These are phyloP conservation scores for Podila epicladia DNA, from an alignment of 192 early-diverging fungal species.

Conservation along the genomic window DNA sequence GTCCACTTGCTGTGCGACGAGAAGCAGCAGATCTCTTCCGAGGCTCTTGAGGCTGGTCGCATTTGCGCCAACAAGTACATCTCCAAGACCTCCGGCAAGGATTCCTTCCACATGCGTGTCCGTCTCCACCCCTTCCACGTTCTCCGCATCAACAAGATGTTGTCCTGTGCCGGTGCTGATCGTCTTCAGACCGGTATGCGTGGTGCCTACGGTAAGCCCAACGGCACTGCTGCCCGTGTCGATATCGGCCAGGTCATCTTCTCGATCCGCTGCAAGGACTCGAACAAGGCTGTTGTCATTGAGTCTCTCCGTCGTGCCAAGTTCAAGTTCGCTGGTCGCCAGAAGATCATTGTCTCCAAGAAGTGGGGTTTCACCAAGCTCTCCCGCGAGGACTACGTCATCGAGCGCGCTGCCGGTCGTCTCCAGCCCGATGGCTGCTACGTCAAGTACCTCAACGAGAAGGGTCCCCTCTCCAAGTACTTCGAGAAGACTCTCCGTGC, in stretches of 20 bases:
- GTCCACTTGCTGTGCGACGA: conserved; percentile 98
- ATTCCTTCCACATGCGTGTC: conserved; percentile 99
- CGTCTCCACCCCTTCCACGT: conserved; percentile 99
- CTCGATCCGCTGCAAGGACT: conserved; percentile 95
- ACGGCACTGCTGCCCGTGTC: conserved; percentile 95
- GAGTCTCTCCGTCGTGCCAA: conserved; percentile 72
- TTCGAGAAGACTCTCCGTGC: too few species aligned
- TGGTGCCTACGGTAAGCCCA: conserved; percentile 98
- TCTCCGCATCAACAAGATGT: conserved; percentile 99
- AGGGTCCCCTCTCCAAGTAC: conserved; percentile 66
- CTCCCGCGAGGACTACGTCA: conserved; percentile 89
- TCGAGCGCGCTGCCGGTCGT: conserved; percentile 73
- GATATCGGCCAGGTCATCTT: conserved; percentile 98
- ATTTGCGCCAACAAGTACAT: conserved; percentile 99
- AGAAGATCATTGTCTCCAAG: conserved; percentile 99
- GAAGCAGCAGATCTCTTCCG: conserved; percentile 98
- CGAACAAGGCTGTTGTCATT: conserved; percentile 91
- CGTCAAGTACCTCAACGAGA: conserved; percentile 90
- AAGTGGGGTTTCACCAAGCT: conserved; percentile 99
- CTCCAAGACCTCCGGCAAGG: conserved; percentile 95
- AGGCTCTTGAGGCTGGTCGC: conserved; percentile 98
- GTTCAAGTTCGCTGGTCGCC: conserved; percentile 99
- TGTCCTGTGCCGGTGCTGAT: conserved; percentile 99
- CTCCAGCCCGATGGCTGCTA: conserved; percentile 94
- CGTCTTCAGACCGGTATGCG: conserved; percentile 99